These are phyloP conservation scores for Onygena corvina DNA, from an alignment of 2,329 filamentous ascomycete species.

Conservation along the genomic window DNA sequence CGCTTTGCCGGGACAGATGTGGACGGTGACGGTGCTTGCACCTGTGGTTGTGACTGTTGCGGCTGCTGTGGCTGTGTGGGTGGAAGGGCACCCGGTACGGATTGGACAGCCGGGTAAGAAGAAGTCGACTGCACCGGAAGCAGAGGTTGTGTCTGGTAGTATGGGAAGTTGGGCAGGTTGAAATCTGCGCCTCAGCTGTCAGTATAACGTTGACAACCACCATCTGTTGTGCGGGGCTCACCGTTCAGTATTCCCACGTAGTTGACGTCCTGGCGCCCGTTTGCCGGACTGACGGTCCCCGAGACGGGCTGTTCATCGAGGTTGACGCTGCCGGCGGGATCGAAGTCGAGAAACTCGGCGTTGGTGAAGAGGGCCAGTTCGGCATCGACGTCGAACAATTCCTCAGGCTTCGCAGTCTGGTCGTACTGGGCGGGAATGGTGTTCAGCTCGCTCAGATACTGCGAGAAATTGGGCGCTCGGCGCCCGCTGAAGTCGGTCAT, in stretches of 20 bases:
- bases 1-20: slow-evolving; percentile 9
- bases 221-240: slow-evolving; percentile 21
- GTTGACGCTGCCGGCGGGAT: slow-evolving; percentile 34
- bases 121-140: slow-evolving; percentile 10
- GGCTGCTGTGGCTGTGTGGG: not conserved
- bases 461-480: slow-evolving; percentile 73
- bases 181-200: slow-evolving; percentile 11
- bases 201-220: slow-evolving; percentile 6
- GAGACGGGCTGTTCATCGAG: slow-evolving; percentile 15
- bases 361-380: slow-evolving; percentile 72
- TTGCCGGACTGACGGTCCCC: slow-evolving; percentile 17
- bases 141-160: slow-evolving; percentile 10
- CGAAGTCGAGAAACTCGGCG: slow-evolving; percentile 69
- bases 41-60: slow-evolving; percentile 1
- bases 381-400: slow-evolving; percentile 52
- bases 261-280: slow-evolving; percentile 24
- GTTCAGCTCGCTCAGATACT: slow-evolving; percentile 80
- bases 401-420: slow-evolving; percentile 45
- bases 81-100: not conserved
- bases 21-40: not conserved
- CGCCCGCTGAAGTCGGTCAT: slow-evolving; percentile 69
- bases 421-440: slow-evolving; percentile 53
- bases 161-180: slow-evolving; percentile 15
- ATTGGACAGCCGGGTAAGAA: slow-evolving; percentile 8
- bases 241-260: slow-evolving; percentile 33